Conservation (phyloP, 352 stramenopile genomes). For the Thalassiosira ordinaria region DNA sequence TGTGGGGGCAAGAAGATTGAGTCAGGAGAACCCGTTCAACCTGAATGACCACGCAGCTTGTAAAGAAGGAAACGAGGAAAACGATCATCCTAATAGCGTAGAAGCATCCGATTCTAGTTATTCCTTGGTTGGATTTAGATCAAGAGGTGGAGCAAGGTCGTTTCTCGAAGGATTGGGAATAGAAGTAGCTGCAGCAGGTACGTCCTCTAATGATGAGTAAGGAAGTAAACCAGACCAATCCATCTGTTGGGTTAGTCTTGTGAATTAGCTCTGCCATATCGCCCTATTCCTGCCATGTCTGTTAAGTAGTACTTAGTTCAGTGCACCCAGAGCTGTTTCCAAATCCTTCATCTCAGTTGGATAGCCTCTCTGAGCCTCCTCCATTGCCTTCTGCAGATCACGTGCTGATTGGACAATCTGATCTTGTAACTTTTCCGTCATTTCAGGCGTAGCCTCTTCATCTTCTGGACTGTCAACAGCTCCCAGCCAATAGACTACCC, state of each 20-base stretch:
- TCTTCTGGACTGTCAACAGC: constrained; percentile 6
- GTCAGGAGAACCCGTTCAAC: constrained; percentile 42
- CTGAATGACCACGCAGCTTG: constrained; percentile 28
- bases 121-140: constrained; percentile 29
- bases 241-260: constrained; percentile 2
- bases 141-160: constrained; percentile 6
- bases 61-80: constrained; percentile 2
- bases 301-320: neutral
- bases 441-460: constrained; percentile 2
- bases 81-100: neutral
- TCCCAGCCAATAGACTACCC: constrained; percentile 53
- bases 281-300: no score
- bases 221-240: neutral
- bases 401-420: constrained; percentile 46
- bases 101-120: neutral
- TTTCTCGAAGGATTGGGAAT: constrained; percentile 30
- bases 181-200: no score
- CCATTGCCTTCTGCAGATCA: constrained; percentile 46
- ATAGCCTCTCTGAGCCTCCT: constrained; percentile 17
- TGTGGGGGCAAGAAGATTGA: constrained; percentile 30
- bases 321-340: constrained; percentile 8
- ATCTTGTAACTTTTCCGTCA: constrained; percentile 46
- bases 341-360: constrained; percentile 28
- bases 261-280: no score
- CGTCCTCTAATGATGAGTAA: no score